Evolutionary conservation across 352 stramenopile genomes (phyloP), one percentile per base, ranked within the genome.

Genomic region (Phytophthora crassamura): DNA sequence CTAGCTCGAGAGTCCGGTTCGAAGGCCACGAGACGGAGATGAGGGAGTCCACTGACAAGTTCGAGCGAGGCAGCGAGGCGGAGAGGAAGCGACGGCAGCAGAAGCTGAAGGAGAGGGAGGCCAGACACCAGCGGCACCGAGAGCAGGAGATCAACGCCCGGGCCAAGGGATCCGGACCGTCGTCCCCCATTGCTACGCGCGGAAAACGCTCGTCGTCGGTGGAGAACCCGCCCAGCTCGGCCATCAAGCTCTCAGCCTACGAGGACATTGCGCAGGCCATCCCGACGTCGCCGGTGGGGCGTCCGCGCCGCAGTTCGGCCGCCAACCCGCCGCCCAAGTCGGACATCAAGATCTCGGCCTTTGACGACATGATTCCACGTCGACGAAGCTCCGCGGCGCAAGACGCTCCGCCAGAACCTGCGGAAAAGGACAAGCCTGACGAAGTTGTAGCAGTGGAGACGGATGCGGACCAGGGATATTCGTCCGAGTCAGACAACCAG

Each of bases 311-410:
- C 11, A 80, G 67, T 14, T 77, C 64, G 1, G 42, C 72, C 16
- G 58, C 39, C 7, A 65, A 56, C 6, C 54, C 68, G 7, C 83
- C 80, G 8, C 80, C 83, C 1, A 77, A 75, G 47, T 87, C 78
- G 41, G 73, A 78, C 40, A 87, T 87, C 38, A 65, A 87, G 38
- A 59, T 78, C 18, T 75, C 72, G 1, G 76, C 76, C 3, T 83
- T 84, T 25, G 64, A 81, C n/a, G 53, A 76, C 8, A 41, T 74
- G 3, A 40, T 74, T 5, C 56, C 69, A 7, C 64, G 64, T 45
- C 72, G 72, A 25, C 61, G 69, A 4, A 68, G 48, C 38, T 66
- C 64, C 1, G 49, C 43, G 3, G 74, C 57, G 3, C 54, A 77
- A 12, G 48, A 74, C 6, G 57, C 64, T 4, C 28, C n/a, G 28